Percentiles rank a stretch among this genome's conserved stretches.
These are phyloP conservation scores for Purpureocillium lavendulum DNA, from an alignment of 2,329 filamentous ascomycete species.

Conservation along the genomic window DNA sequence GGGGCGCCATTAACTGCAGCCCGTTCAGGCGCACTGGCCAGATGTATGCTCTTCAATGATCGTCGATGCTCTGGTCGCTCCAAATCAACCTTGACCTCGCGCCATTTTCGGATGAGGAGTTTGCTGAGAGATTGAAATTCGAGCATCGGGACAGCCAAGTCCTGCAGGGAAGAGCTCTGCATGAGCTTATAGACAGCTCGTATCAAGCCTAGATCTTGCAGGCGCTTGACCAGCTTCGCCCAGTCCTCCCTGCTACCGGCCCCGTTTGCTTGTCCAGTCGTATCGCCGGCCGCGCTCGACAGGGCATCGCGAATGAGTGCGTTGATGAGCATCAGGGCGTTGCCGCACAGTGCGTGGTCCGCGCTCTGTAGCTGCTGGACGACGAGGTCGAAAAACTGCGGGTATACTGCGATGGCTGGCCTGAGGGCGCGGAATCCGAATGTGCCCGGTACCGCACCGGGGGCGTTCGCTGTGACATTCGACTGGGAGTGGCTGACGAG, in stretches of 20 bases:
- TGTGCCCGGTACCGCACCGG: slow-evolving; percentile 39
- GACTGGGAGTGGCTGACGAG: slow-evolving; percentile 80
- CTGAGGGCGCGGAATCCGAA: slow-evolving; percentile 90
- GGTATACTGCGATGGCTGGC: slow-evolving; percentile 82
- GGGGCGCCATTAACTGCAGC: slow-evolving; percentile 26
- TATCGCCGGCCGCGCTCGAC: slow-evolving; percentile 55
- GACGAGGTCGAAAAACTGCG: slow-evolving; percentile 89
- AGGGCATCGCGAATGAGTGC: slow-evolving; percentile 89
- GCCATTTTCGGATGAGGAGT: slow-evolving; percentile 79
- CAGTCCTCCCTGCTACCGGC: slow-evolving; percentile 56
- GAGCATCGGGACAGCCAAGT: slow-evolving; percentile 79
- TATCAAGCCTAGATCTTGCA: slow-evolving; percentile 90
- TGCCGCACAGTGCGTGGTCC: slow-evolving; percentile 91
- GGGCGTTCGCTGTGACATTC: slow-evolving; percentile 26
- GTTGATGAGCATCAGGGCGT: slow-evolving; percentile 91
- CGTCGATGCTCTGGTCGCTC: slow-evolving; percentile 83
- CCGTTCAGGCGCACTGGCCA: slow-evolving; percentile 67
- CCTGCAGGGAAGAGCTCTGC: slow-evolving; percentile 87
- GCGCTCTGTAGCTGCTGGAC: slow-evolving; percentile 87
- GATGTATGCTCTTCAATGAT: slow-evolving; percentile 76
- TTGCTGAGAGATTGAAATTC: slow-evolving; percentile 94
- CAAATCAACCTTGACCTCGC: slow-evolving; percentile 73
- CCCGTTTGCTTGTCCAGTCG: slow-evolving; percentile 17
- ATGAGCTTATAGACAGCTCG: slow-evolving; percentile 87
- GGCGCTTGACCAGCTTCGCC: slow-evolving; percentile 87